Conservation (phyloP, 1,139 yeast species). For the Yamadazyma oceani region DNA sequence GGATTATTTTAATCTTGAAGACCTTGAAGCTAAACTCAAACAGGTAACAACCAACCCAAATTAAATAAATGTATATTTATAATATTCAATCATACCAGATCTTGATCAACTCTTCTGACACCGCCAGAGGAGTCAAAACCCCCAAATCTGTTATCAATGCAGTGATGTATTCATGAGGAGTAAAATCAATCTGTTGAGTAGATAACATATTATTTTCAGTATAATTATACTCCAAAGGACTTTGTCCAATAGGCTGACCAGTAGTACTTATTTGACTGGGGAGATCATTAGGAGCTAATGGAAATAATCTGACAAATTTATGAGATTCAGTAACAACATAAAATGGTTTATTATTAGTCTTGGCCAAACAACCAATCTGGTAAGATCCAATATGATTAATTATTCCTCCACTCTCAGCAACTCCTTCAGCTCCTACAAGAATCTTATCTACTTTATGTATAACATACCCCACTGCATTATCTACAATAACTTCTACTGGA, state of each 20-base stretch:
- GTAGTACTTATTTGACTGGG: constrained; percentile 55
- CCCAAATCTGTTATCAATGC: constrained; percentile 96
- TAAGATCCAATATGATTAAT: constrained; percentile 95
- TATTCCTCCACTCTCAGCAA: constrained; percentile 97
- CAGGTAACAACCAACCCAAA: background rate
- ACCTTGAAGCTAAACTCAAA: constrained; percentile 31
- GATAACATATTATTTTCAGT: constrained; percentile 31
- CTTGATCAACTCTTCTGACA: constrained; percentile 93
- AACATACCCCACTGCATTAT: constrained; percentile 91
- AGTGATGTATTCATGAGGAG: constrained; percentile 93
- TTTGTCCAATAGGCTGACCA: background rate
- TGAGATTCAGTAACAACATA: constrained; percentile 95
- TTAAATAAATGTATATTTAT: background rate
- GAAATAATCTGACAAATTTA: constrained; percentile 94
- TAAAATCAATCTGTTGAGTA: constrained; percentile 71
- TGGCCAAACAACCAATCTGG: constrained; percentile 92
- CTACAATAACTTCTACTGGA: constrained; percentile 90
- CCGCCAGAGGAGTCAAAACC: constrained; percentile 95
- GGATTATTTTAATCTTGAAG: constrained; percentile 39
- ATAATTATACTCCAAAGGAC: constrained; percentile 15
- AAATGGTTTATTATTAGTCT: constrained; percentile 86
- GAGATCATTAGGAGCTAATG: constrained; percentile 88
- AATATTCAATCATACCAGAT: constrained; percentile 91
- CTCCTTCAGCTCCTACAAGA: constrained; percentile 98
- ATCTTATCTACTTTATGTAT: constrained; percentile 91